Conservation (phyloP, 169 alveolate species). For the Plasmodium sp. region DNA sequence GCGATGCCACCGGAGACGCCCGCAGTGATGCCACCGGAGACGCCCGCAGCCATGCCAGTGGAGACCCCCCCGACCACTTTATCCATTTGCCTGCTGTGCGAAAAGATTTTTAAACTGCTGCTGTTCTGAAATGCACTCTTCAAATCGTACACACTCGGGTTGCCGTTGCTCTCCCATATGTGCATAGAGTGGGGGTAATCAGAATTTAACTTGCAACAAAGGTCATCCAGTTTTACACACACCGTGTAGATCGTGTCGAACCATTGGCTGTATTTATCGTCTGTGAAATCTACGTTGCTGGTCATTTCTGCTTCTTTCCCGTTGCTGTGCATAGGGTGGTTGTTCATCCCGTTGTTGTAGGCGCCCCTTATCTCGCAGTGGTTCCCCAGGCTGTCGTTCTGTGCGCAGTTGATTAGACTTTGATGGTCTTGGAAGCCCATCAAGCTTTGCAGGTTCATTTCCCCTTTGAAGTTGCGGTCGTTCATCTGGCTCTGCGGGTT, state of each 20-base stretch:
- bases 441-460: background rate
- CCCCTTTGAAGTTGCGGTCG: background rate
- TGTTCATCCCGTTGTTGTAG: background rate
- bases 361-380: background rate
- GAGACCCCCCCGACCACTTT: background rate
- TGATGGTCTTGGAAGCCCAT: background rate
- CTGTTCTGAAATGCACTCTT: slow-evolving; percentile 25
- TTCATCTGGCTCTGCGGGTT: background rate
- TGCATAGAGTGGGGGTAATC: slow-evolving; percentile 78
- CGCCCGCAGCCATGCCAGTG: too few relatives aligned
- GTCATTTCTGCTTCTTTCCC: background rate
- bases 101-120: background rate
- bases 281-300: background rate
- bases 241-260: slow-evolving; percentile 78
- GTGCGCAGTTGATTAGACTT: background rate
- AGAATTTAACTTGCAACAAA: slow-evolving; percentile 72
- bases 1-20: background rate
- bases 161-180: slow-evolving; percentile 73
- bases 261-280: slow-evolving; percentile 76
- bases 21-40: too few relatives aligned
- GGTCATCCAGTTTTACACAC: slow-evolving; percentile 77
- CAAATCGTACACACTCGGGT: background rate
- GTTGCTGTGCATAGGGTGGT: background rate
- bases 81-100: background rate
- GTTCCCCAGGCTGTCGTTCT: background rate